Percentiles rank a stretch among this genome's conserved stretches.
These are phyloP conservation scores for Pyronema omphalodes DNA, from an alignment of 495 filamentous ascomycete species.

Conservation along the genomic window DNA sequence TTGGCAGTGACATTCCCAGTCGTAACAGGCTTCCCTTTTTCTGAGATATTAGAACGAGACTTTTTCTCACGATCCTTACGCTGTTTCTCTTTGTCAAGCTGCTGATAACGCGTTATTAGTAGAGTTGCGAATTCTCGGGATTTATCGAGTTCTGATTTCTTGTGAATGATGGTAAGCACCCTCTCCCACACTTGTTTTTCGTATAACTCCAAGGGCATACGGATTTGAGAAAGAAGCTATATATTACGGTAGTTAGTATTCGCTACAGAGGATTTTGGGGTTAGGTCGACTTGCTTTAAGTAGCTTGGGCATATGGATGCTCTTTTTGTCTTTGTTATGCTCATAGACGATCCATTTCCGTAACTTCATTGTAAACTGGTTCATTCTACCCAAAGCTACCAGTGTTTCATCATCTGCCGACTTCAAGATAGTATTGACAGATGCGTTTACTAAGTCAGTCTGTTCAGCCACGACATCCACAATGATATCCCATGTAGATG, in stretches of 20 bases:
- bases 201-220: constrained; percentile 19
- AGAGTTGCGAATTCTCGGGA: constrained; percentile 18
- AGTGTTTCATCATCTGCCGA: constrained; percentile 19
- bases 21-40: constrained; percentile 17
- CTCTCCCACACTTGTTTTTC: constrained; percentile 21
- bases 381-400: constrained; percentile 15
- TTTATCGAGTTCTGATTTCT: constrained; percentile 21
- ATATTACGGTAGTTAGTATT: constrained; percentile 6
- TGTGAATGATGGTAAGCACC: constrained; percentile 16
- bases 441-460: constrained; percentile 15
- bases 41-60: constrained; percentile 13
- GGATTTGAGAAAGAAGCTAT: constrained; percentile 18
- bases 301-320: constrained; percentile 12
- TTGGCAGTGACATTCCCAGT: constrained; percentile 13
- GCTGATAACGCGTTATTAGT: constrained; percentile 13
- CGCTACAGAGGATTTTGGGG: not conserved
- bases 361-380: constrained; percentile 20
- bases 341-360: constrained; percentile 23
- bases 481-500: constrained; percentile 21
- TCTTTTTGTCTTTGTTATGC: constrained; percentile 21
- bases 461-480: constrained; percentile 12
- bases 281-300: constrained; percentile 15
- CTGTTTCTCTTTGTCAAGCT: constrained; percentile 12
- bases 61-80: constrained; percentile 15
- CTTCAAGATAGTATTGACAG: constrained; percentile 21